Evolutionary conservation across 192 early-diverging fungal species (phyloP).

Genomic region (Entomortierella beljakovae): DNA sequence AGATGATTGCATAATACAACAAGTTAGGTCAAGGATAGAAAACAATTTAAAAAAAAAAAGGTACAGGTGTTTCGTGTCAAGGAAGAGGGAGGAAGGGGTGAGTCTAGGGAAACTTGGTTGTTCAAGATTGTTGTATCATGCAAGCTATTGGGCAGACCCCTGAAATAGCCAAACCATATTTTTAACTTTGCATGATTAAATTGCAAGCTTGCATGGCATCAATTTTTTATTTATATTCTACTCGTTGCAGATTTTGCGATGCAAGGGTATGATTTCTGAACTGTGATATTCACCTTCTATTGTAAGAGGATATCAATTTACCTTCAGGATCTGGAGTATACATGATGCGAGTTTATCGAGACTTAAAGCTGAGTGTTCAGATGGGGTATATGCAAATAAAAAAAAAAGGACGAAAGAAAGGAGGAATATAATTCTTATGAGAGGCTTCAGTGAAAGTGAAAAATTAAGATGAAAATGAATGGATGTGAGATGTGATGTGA

Average conservation of each 20-base stretch:
- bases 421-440: too few species aligned
- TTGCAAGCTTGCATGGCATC: not conserved
- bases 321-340: slow-evolving; percentile 45
- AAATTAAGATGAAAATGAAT: not conserved
- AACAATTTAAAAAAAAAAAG: not conserved
- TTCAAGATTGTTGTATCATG: not conserved
- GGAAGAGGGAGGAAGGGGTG: not conserved
- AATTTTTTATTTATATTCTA: too few species aligned
- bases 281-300: not conserved
- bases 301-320: not conserved
- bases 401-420: too few species aligned
- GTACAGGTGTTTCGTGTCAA: not conserved
- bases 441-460: too few species aligned
- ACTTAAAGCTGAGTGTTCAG: not conserved
- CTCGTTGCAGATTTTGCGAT: not conserved
- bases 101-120: not conserved
- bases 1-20: not conserved
- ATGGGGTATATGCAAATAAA: not conserved
- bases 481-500: not conserved
- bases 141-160: not conserved
- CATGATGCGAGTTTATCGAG: slow-evolving; percentile 4
- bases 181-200: slow-evolving; percentile 1
- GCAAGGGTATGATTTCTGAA: not conserved
- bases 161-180: not conserved
- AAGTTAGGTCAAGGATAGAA: not conserved